Evolutionary conservation across 148 eudicot species (phyloP).

Genomic region (Spergularia marina): DNA sequence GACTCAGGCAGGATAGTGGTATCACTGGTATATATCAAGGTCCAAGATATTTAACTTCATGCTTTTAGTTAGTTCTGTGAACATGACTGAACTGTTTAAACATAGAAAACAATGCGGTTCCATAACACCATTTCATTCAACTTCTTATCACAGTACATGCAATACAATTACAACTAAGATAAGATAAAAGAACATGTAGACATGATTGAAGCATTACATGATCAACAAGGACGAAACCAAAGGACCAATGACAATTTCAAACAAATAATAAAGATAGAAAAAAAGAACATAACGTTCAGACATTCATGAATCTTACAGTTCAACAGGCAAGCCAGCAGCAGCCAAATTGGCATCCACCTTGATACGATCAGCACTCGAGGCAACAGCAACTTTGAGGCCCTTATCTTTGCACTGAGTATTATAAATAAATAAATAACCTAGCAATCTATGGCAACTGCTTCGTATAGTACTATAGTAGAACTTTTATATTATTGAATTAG

Average conservation of each 20-base stretch:
- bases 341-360: slow-evolving; percentile 95
- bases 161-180: not conserved
- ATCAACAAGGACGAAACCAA: slow-evolving; percentile 3
- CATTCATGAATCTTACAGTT: slow-evolving; percentile 51
- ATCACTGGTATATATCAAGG: not conserved
- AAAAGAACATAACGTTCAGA: not conserved
- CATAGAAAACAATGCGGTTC: not conserved
- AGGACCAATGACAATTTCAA: not conserved
- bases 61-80: too few relatives aligned
- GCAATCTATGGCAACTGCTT: not conserved
- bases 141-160: not conserved
- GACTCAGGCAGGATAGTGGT: not conserved
- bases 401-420: slow-evolving; percentile 74
- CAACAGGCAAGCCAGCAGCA: slow-evolving; percentile 80
- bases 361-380: slow-evolving; percentile 96
- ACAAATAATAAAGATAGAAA: not conserved
- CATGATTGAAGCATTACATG: not conserved
- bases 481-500: not conserved
- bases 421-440: slow-evolving; percentile 1
- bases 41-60: not conserved
- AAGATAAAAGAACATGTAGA: not conserved
- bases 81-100: too few relatives aligned
- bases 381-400: slow-evolving; percentile 98
- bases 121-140: not conserved
- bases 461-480: not conserved